phyloP scores from a whole-genome alignment of 2,329 filamentous ascomycete species.

The Colletotrichum destructivum region DNA sequence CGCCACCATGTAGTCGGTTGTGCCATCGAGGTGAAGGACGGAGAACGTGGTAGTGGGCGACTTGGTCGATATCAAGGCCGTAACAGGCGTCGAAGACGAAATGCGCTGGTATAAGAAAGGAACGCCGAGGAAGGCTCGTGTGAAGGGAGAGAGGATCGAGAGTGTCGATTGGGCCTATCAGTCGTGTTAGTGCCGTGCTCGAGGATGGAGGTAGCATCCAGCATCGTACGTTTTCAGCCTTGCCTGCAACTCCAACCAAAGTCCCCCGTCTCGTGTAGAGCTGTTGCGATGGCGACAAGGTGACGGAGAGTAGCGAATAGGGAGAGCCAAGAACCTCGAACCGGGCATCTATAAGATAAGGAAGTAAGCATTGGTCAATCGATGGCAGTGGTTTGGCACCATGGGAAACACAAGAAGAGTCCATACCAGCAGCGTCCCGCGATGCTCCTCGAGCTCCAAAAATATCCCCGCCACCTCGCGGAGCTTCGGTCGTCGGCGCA shows the following conservation, averaged over 20 bases:
- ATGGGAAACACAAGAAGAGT: too few species aligned
- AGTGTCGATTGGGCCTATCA: conserved; percentile 87
- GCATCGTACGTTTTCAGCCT: conserved; percentile 84
- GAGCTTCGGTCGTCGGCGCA: conserved; percentile 70
- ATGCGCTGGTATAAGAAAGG: conserved; percentile 96
- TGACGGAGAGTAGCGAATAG: conserved; percentile 94
- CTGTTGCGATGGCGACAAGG: conserved; percentile 91
- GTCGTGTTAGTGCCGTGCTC: conserved; percentile 1
- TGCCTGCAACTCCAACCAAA: conserved; percentile 89
- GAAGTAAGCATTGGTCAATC: background rate
- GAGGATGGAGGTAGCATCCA: conserved; percentile 14
- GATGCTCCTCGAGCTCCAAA: conserved; percentile 65
- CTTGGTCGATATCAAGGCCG: conserved; percentile 89
- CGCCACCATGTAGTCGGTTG: conserved; percentile 93
- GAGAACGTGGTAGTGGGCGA: conserved; percentile 89
- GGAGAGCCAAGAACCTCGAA: conserved; percentile 95
- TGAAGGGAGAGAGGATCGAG: conserved; percentile 87
- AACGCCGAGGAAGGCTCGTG: conserved; percentile 84
- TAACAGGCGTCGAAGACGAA: conserved; percentile 88
- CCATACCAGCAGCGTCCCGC: conserved; percentile 67
- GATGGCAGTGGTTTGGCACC: too few species aligned
- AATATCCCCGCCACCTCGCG: conserved; percentile 66
- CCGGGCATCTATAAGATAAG: conserved; percentile 78
- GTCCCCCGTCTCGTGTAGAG: conserved; percentile 95
- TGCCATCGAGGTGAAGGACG: conserved; percentile 91